Percentiles rank a stretch among this genome's conserved stretches.
These are phyloP conservation scores for Aspergillus mulundensis DNA, from an alignment of 495 filamentous ascomycete genomes.

Conservation along the genomic window DNA sequence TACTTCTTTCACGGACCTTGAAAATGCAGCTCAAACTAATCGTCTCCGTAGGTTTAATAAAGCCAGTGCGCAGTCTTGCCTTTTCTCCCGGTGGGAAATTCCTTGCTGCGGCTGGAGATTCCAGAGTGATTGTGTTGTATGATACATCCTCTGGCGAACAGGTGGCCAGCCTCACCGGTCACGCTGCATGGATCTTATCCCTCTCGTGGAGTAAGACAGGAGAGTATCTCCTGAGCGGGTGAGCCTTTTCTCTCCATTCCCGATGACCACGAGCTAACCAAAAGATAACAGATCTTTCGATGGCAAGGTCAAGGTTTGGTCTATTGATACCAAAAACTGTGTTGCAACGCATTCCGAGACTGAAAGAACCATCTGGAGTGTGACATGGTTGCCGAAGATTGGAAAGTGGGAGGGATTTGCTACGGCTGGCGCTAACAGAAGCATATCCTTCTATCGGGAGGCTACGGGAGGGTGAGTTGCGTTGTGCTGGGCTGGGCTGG, in stretches of 20 bases:
- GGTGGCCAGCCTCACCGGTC: conserved; percentile 75
- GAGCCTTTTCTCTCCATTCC: conserved; percentile 20
- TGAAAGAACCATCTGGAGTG: conserved; percentile 80
- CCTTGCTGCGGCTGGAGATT: conserved; percentile 89
- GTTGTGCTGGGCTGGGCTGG: background rate
- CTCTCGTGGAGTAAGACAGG: conserved; percentile 93
- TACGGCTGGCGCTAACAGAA: conserved; percentile 73
- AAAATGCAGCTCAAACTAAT: background rate
- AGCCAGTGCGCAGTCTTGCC: conserved; percentile 74
- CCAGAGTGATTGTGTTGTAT: conserved; percentile 83
- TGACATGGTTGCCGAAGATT: conserved; percentile 81
- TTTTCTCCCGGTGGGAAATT: conserved; percentile 83
- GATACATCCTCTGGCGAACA: conserved; percentile 90
- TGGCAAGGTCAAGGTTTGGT: conserved; percentile 95
- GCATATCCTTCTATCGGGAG: conserved; percentile 86
- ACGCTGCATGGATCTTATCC: conserved; percentile 80
- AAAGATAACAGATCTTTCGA: conserved; percentile 61
- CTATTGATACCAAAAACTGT: conserved; percentile 71
- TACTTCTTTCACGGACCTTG: background rate
- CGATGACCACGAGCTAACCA: conserved; percentile 18
- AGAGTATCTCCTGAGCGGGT: conserved; percentile 86
- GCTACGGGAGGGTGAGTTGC: conserved; percentile 69
- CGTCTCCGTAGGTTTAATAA: conserved; percentile 62
- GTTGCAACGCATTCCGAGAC: conserved; percentile 93
- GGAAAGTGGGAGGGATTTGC: conserved; percentile 79